Base-by-base conservation (phyloP, 495 filamentous ascomycete genomes). In the Lichina pygmaea region DNA sequence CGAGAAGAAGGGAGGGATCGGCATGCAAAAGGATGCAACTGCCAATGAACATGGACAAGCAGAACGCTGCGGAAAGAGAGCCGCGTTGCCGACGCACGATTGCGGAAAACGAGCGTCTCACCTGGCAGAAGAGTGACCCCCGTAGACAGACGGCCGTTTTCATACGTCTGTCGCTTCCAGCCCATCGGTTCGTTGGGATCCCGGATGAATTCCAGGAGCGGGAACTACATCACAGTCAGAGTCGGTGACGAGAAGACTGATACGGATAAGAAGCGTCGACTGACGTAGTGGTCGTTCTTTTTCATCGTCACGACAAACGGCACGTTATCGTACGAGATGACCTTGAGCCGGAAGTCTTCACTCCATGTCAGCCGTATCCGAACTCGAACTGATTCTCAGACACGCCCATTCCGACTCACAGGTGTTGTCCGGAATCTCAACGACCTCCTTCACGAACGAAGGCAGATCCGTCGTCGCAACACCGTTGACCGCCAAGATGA, bases 251-350 rank as follows among this genome's bases (percentile, higher is more conserved):
- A 7, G 34, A 10, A 42, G 38, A 42, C 36, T 6, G 39, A 9
- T 16, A 42, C 5, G 15, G 8, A 30, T 24, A 45, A 10, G 17
- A 41, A 36, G 36, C 11, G 13, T 39, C 10, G 7, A 55, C 65
- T 58, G 53, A 72, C 68, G 57, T 99, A 99, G 60, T 99, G 89
- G 58, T 99, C 91, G 57, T 92, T 91, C 73, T 99, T 99, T 74
- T 99, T 99, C 76, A 99, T 94, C 30, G 86, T 94, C 15, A 89
- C 80, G 24, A 95, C 81, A 79, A 86, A 99, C 11, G 85, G 86
- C 12, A 95, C 84, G 50, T 89, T 91, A 57, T 99, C 89, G 54
- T 95, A 99, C 2, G 89, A 95, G 55, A 93, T 80, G 8, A 86
- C 81, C 49, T 80, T 77, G 11, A 99, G 66, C 17, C 91, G 73